Conservation (phyloP, 208 protist species). For the Angomonas deanei region DNA sequence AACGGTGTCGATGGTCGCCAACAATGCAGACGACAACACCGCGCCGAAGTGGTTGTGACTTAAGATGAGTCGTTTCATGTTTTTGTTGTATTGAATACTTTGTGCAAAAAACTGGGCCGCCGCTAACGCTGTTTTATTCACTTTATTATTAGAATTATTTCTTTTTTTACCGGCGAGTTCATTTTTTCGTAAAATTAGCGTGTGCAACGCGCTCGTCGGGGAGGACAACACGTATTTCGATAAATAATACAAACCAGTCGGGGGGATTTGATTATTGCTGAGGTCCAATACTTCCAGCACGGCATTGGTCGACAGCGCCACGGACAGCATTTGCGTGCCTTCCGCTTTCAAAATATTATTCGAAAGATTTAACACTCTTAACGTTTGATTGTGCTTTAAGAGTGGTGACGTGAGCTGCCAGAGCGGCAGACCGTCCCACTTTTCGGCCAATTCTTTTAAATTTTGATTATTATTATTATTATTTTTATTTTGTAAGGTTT, state of each 20-base stretch:
- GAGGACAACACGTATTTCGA: slow-evolving; percentile 46
- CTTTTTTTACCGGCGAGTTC: slow-evolving; percentile 19
- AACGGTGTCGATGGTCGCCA: slow-evolving; percentile 36
- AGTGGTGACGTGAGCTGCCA: slow-evolving; percentile 72
- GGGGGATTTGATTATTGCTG: slow-evolving; percentile 62
- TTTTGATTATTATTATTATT: slow-evolving; percentile 9
- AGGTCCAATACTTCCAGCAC: slow-evolving; percentile 71
- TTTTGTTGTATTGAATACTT: slow-evolving; percentile 38
- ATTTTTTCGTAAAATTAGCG: slow-evolving; percentile 48
- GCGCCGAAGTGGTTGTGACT: slow-evolving; percentile 76
- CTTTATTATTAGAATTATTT: not conserved
- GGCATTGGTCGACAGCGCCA: slow-evolving; percentile 59
- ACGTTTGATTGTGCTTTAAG: slow-evolving; percentile 49
- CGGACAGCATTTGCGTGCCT: slow-evolving; percentile 75
- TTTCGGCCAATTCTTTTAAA: slow-evolving; percentile 23
- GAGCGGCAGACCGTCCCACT: slow-evolving; percentile 68
- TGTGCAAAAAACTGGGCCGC: slow-evolving; percentile 46
- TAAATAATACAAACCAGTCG: slow-evolving; percentile 61
- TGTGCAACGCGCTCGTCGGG: slow-evolving; percentile 37
- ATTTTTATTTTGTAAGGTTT: slow-evolving; percentile 29
- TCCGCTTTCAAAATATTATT: slow-evolving; percentile 59
- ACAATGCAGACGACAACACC: slow-evolving; percentile 37
- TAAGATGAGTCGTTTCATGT: slow-evolving; percentile 54
- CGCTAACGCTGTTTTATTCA: slow-evolving; percentile 19
- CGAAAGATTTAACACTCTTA: slow-evolving; percentile 69